Conservation (phyloP, 305 asterid species). For the Solanum chacoense region DNA sequence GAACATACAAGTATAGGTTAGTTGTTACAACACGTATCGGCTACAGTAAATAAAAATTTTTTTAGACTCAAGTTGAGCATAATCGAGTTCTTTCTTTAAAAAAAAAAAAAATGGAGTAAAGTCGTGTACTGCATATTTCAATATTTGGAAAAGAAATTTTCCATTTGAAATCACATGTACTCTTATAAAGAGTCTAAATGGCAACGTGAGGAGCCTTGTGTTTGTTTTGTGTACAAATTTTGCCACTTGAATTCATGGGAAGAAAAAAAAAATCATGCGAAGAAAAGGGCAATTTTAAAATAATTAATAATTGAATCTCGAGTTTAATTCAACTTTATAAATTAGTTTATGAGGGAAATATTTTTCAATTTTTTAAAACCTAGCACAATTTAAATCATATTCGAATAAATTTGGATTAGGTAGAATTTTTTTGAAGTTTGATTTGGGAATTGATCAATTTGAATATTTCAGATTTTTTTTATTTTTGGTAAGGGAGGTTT, state of each 20-base stretch:
- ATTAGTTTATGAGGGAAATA: no score
- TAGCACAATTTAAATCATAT: not conserved
- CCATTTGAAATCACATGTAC: not conserved
- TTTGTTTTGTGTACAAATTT: not conserved
- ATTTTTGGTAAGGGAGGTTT: no score
- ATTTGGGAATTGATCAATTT: not conserved
- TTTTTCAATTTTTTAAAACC: no score
- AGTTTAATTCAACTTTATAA: not conserved
- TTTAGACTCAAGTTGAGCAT: not conserved
- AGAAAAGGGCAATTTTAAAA: not conserved
- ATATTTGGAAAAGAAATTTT: not conserved
- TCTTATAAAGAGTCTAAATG: not conserved
- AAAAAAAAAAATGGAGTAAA: not conserved
- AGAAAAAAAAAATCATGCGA: no score
- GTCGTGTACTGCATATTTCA: not conserved
- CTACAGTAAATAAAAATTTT: not conserved
- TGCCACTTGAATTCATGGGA: not conserved
- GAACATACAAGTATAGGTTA: not conserved
- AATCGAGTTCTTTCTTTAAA: not conserved
- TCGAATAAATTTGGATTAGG: not conserved
- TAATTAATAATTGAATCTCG: not conserved
- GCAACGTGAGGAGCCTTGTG: not conserved
- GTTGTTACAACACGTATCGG: not conserved
- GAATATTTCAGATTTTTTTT: not conserved
- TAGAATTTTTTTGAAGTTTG: not conserved